Conservation (phyloP, 495 filamentous ascomycete species). For the Lepraria neglecta region DNA sequence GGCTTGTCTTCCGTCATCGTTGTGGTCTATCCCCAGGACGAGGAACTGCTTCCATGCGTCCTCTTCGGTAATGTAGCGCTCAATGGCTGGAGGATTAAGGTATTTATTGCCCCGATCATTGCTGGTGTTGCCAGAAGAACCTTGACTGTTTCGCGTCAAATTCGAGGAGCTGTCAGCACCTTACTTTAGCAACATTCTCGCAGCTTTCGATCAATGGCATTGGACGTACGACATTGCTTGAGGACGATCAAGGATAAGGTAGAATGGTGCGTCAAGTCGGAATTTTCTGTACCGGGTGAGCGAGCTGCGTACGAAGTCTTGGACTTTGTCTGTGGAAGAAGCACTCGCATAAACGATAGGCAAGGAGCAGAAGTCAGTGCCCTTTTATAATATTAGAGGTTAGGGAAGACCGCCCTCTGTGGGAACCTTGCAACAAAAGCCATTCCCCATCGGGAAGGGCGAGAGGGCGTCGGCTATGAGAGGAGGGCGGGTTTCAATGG, state of each 20-base stretch:
- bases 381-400: background rate
- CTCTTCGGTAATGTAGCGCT: background rate
- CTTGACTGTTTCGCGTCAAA: background rate
- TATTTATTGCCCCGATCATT: background rate
- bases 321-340: background rate
- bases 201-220: background rate
- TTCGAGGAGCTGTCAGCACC: background rate
- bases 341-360: too few species aligned
- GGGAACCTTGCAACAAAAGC: background rate
- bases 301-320: background rate
- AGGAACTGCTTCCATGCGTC: constrained; percentile 5
- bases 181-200: background rate
- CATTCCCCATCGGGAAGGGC: background rate
- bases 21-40: background rate
- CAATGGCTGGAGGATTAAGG: background rate
- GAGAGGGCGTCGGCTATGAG: background rate
- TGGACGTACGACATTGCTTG: background rate
- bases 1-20: background rate
- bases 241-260: background rate
- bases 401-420: background rate
- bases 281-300: background rate
- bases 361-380: background rate
- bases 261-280: background rate
- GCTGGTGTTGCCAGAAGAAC: too few species aligned
- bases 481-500: background rate